These are phyloP conservation scores for Nitzschia palea DNA, from an alignment of 108 stramenopile genomes.

Conservation along the genomic window DNA sequence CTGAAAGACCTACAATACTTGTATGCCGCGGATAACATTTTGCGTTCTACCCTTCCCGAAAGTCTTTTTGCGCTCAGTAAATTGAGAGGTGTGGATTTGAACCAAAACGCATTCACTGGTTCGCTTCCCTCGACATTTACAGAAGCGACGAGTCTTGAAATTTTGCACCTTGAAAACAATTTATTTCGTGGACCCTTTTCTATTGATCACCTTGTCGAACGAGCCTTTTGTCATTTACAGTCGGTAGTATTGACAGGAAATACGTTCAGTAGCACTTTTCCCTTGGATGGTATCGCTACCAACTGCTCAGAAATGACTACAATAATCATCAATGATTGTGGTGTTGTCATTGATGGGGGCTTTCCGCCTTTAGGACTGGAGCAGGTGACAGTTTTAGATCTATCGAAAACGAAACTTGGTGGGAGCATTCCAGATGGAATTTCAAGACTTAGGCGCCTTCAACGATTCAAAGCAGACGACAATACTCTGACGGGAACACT, in stretches of 20 bases:
- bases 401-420: background rate
- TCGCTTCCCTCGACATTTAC: slow-evolving; percentile 36
- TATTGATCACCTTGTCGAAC: background rate
- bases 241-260: background rate
- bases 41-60: slow-evolving; percentile 1
- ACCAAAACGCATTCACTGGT: slow-evolving; percentile 52
- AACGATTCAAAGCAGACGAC: background rate
- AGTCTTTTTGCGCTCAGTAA: slow-evolving; percentile 1
- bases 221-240: background rate
- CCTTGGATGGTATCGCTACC: background rate
- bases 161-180: slow-evolving; percentile 38
- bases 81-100: background rate
- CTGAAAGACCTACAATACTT: slow-evolving; percentile 1
- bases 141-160: slow-evolving; percentile 22
- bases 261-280: background rate
- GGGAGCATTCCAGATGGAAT: background rate
- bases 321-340: background rate
- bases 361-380: background rate
- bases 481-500: slow-evolving; percentile 2
- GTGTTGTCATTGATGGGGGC: background rate
- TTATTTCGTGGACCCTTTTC: slow-evolving; percentile 50
- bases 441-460: background rate
- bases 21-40: background rate
- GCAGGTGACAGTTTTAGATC: background rate
- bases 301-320: background rate